Conservation (phyloP, 371 early-diverging fungal genomes). For the Mucor racemosus region DNA sequence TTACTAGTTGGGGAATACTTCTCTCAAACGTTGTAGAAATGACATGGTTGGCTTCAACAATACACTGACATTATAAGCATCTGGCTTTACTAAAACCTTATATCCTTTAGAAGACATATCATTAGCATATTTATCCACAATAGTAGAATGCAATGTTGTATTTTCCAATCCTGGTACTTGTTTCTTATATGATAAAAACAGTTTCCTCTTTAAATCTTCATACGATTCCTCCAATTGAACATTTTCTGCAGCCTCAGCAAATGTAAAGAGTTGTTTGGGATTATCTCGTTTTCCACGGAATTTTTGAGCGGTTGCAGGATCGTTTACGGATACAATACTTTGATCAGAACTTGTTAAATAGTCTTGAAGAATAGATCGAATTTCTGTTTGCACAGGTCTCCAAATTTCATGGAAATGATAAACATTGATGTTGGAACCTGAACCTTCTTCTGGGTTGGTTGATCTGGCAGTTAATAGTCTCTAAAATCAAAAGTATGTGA, state of each 20-base stretch:
- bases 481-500: conserved; percentile 3
- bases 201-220: conserved; percentile 38
- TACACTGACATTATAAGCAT: conserved; percentile 75
- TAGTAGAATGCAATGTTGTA: conserved; percentile 36
- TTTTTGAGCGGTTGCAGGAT: conserved; percentile 14
- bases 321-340: conserved; percentile 35
- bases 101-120: conserved; percentile 69
- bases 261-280: conserved; percentile 48
- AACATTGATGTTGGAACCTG: conserved; percentile 33
- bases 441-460: conserved; percentile 26
- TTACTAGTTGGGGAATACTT: conserved; percentile 60
- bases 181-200: conserved; percentile 36
- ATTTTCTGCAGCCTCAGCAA: conserved; percentile 42
- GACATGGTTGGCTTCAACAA: conserved; percentile 70
- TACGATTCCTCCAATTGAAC: conserved; percentile 41
- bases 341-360: conserved; percentile 69
- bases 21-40: conserved; percentile 65
- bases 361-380: conserved; percentile 73
- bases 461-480: conserved; percentile 24
- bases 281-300: conserved; percentile 36
- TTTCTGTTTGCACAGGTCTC: conserved; percentile 72
- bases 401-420: conserved; percentile 70
- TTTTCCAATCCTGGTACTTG: conserved; percentile 39
- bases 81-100: conserved; percentile 69
- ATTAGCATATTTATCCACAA: conserved; percentile 72